Base-by-base conservation (phyloP, 2,329 filamentous ascomycete genomes). In the Dryadomyces quercus-mongolicae region DNA sequence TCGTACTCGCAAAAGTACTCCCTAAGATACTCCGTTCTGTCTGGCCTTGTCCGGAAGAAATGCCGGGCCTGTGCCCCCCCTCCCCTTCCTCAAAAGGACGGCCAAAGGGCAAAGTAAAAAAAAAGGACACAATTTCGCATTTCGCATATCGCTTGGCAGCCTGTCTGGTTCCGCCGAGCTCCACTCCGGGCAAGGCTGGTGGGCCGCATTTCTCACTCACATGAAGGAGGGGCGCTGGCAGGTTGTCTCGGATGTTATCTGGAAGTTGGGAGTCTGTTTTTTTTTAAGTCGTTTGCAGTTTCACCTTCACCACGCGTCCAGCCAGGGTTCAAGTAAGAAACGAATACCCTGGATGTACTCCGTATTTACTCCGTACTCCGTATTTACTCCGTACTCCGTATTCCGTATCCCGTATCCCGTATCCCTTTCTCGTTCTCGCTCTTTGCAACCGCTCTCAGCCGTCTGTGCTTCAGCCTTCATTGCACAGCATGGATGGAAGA, bases 231-330 rank as follows among this genome's bases (percentile, higher is more conserved):
- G 21, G 25, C 25, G 25, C 25, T 49, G 54, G 45, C 49, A 52
- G 54, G 53, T 25, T 55, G 54, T 55, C 54, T 55, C 54, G 54
- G 54, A 52, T 52, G 54, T 49, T 55, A 55, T 31, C 25, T 31
- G 25, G 25, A 8, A 31, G 25, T 31, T 31, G 25, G 25, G n/a
- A n/a, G n/a, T n/a, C n/a, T n/a, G 25, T 31, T 31, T 8, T 31
- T 55, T 40, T 55, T 25, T 45, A 20, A 8, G 7, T 49, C 5
- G n/a, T 46, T 13, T 13, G 25, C 20, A 9, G 44, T 46, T 46
- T 46, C 44, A 46, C 44, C 25, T 31, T 31, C 25, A 31, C 25
- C 25, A 8, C 25, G 25, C 8, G 25, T 31, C 25, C 25, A n/a
- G 25, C 25, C 25, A 8, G 25, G 25, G 25, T 31, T 31, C 25